Conservation (phyloP, 148 eudicot genomes). For the Camellia granthamiana region DNA sequence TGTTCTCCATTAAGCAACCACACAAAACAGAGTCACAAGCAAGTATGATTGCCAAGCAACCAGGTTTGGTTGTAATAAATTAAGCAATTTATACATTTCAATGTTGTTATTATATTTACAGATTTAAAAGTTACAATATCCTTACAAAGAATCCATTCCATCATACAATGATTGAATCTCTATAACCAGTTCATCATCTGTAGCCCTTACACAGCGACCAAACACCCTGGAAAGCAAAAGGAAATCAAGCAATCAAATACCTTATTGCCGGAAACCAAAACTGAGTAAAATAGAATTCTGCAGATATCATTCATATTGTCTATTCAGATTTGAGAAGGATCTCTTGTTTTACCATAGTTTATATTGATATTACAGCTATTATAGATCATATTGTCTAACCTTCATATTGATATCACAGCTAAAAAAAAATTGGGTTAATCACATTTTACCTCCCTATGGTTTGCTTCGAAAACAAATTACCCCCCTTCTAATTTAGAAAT, state of each 20-base stretch:
- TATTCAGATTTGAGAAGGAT: no score
- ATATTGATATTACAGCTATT: not conserved
- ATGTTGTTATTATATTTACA: not conserved
- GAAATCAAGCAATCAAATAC: not conserved
- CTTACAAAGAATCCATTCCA: not conserved
- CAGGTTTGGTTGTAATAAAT: not conserved
- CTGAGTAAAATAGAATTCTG: not conserved
- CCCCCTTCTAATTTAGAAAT: no score
- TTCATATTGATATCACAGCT: not conserved
- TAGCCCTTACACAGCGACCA: not conserved
- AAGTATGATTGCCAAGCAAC: not conserved
- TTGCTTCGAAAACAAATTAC: no score
- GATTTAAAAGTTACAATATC: not conserved
- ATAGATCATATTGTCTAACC: not conserved
- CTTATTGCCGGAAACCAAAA: not conserved
- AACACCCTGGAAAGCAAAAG: not conserved
- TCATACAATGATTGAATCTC: not conserved
- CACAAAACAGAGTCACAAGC: not conserved
- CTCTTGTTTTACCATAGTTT: not conserved
- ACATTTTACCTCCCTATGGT: no score
- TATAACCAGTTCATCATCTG: not conserved
- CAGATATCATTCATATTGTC: not conserved
- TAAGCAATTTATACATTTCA: not conserved
- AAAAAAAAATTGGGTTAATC: no score
- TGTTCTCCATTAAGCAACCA: not conserved